These are phyloP conservation scores for Helichrysum umbraculigerum DNA, from an alignment of 129 eudicot species.

Conservation along the genomic window DNA sequence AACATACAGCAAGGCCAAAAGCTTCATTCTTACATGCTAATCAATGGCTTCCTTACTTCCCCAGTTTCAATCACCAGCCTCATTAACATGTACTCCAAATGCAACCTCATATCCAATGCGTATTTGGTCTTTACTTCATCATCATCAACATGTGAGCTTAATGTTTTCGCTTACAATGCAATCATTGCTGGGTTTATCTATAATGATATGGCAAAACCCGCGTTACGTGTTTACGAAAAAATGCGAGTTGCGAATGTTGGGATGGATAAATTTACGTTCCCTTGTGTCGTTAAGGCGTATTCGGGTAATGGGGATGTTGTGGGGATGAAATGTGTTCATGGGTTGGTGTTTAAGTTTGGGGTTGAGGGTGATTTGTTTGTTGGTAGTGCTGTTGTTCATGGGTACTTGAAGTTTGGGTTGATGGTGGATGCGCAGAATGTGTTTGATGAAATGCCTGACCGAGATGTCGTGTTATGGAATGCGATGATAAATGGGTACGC, in stretches of 20 bases:
- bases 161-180: slow-evolving; percentile 60
- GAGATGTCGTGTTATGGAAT: slow-evolving; percentile 78
- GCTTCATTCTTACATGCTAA: slow-evolving; percentile 61
- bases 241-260: slow-evolving; percentile 47
- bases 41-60: slow-evolving; percentile 47
- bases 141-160: slow-evolving; percentile 27
- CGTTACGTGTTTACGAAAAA: slow-evolving; percentile 39
- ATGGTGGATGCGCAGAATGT: slow-evolving; percentile 52
- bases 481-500: slow-evolving; percentile 73
- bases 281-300: slow-evolving; percentile 77
- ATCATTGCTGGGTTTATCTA: slow-evolving; percentile 56
- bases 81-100: slow-evolving; percentile 84
- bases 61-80: slow-evolving; percentile 73
- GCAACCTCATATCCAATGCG: slow-evolving; percentile 54
- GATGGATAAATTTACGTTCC: slow-evolving; percentile 70
- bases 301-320: slow-evolving; percentile 34
- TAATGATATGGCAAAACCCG: slow-evolving; percentile 41
- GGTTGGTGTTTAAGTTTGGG: slow-evolving; percentile 62
- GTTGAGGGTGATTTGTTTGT: slow-evolving; percentile 57
- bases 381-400: slow-evolving; percentile 71
- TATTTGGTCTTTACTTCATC: slow-evolving; percentile 39
- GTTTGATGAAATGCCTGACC: slow-evolving; percentile 66
- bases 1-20: slow-evolving; percentile 47
- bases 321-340: slow-evolving; percentile 55
- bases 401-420: slow-evolving; percentile 49